Evolutionary conservation across 2,329 filamentous ascomycete species (phyloP).

Genomic region (Pseudogymnoascus sp.): DNA sequence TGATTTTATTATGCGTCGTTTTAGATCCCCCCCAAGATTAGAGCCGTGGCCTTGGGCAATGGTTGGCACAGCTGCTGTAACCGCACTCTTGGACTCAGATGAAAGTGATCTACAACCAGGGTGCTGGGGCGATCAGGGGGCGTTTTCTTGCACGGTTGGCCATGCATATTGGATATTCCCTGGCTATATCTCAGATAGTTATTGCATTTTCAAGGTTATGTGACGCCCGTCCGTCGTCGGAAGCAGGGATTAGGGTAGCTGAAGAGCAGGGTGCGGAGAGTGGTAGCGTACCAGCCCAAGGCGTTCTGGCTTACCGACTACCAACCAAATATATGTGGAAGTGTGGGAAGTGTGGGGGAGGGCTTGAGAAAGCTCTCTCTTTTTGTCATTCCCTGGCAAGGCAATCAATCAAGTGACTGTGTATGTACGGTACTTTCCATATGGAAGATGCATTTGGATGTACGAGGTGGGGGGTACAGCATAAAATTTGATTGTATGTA

Average conservation of each 20-base stretch:
- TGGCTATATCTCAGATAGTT: not conserved
- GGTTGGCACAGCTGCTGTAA: slow-evolving; percentile 2
- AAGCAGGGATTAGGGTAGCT: slow-evolving; percentile 7
- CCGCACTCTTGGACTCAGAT: slow-evolving; percentile 4
- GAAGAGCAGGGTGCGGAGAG: slow-evolving; percentile 7
- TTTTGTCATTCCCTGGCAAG: not conserved
- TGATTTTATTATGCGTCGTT: slow-evolving; percentile 6
- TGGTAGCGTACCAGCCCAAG: slow-evolving; percentile 8
- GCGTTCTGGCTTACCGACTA: slow-evolving; percentile 2
- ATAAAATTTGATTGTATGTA: not conserved
- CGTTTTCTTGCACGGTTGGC: slow-evolving; percentile 7
- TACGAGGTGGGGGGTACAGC: not conserved
- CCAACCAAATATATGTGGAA: slow-evolving; percentile 1
- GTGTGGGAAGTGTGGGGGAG: not conserved
- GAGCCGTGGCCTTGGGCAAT: not conserved
- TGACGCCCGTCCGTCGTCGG: not conserved
- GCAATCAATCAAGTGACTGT: not conserved
- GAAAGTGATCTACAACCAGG: slow-evolving; percentile 7
- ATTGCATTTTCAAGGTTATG: slow-evolving; percentile 2
- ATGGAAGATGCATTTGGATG: not conserved
- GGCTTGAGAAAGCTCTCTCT: not conserved
- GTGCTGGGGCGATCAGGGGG: slow-evolving; percentile 8
- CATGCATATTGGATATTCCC: not conserved
- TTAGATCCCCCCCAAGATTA: slow-evolving; percentile 7
- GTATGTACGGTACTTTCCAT: not conserved